phyloP scores from a whole-genome alignment of 495 filamentous ascomycete species.

The Cercophora newfieldiana region DNA sequence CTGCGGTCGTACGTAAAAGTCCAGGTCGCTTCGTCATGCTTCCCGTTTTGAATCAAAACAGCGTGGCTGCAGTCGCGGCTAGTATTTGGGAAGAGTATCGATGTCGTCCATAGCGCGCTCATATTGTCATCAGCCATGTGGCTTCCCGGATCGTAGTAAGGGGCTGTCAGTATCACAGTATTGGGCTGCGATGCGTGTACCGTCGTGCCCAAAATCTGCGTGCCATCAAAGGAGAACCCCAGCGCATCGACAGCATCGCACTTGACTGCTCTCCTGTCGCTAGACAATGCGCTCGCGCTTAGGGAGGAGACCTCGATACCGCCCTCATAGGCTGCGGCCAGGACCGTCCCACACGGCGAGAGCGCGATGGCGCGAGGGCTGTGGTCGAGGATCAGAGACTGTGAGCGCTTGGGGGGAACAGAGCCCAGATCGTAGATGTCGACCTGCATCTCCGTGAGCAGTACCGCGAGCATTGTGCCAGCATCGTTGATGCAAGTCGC shows the following conservation, averaged over 20 bases:
- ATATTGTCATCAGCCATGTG: slow-evolving; percentile 64
- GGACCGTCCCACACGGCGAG: slow-evolving; percentile 75
- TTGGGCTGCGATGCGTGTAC: slow-evolving; percentile 60
- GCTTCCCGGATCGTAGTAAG: slow-evolving; percentile 66
- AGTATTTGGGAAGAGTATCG: slow-evolving; percentile 80
- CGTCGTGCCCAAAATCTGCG: slow-evolving; percentile 81
- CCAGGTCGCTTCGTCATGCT: slow-evolving; percentile 74
- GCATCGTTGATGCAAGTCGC: slow-evolving; percentile 79
- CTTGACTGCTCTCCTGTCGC: slow-evolving; percentile 75
- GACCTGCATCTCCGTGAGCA: slow-evolving; percentile 77
- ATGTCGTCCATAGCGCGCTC: slow-evolving; percentile 82
- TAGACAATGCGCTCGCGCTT: slow-evolving; percentile 59
- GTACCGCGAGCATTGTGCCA: slow-evolving; percentile 72
- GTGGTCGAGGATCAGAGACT: slow-evolving; percentile 73
- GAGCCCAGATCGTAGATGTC: slow-evolving; percentile 73
- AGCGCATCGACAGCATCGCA: slow-evolving; percentile 77
- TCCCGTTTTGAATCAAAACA: slow-evolving; percentile 65
- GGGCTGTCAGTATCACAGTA: slow-evolving; percentile 77
- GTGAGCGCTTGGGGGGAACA: slow-evolving; percentile 62
- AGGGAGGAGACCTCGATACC: slow-evolving; percentile 85
- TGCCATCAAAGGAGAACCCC: slow-evolving; percentile 79
- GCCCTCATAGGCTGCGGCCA: slow-evolving; percentile 84
- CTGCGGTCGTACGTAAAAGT: slow-evolving; percentile 76
- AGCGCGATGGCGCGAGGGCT: slow-evolving; percentile 73
- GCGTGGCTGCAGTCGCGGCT: slow-evolving; percentile 76